Evolutionary conservation across 2,329 filamentous ascomycete species (phyloP).

Genomic region (Aspergillus pseudoterreus): DNA sequence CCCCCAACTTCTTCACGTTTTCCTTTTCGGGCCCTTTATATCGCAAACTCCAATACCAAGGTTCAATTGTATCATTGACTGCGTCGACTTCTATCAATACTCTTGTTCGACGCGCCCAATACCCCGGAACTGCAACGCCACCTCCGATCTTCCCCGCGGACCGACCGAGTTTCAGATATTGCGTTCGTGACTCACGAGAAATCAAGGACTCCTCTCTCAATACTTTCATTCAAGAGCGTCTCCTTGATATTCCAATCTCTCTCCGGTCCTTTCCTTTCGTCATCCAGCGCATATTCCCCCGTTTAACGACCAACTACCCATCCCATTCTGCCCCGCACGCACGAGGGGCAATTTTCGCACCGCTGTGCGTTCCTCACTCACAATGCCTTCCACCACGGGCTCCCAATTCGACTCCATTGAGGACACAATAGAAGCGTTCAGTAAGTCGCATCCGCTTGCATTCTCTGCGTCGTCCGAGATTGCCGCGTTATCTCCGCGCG

Average conservation of each 20-base stretch:
- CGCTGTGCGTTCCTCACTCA: slow-evolving; percentile 3
- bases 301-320: background rate
- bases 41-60: too few species aligned
- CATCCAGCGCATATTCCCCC: background rate
- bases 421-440: slow-evolving; percentile 39
- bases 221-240: too few species aligned
- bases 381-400: slow-evolving; percentile 33
- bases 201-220: too few species aligned
- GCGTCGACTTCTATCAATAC: background rate
- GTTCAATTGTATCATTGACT: background rate
- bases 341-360: slow-evolving; percentile 23
- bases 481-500: background rate
- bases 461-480: background rate
- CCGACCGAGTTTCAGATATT: background rate
- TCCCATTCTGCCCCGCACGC: slow-evolving; percentile 9
- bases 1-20: background rate
- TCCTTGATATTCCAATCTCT: background rate
- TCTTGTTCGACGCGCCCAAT: background rate
- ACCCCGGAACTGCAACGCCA: background rate
- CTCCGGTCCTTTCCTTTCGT: background rate
- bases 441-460: slow-evolving; percentile 24
- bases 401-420: slow-evolving; percentile 41
- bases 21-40: background rate
- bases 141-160: slow-evolving; percentile 1
- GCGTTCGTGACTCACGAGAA: background rate